These are phyloP conservation scores for Scleromitrula shiraiana DNA, from an alignment of 2,329 filamentous ascomycete species.

Conservation along the genomic window DNA sequence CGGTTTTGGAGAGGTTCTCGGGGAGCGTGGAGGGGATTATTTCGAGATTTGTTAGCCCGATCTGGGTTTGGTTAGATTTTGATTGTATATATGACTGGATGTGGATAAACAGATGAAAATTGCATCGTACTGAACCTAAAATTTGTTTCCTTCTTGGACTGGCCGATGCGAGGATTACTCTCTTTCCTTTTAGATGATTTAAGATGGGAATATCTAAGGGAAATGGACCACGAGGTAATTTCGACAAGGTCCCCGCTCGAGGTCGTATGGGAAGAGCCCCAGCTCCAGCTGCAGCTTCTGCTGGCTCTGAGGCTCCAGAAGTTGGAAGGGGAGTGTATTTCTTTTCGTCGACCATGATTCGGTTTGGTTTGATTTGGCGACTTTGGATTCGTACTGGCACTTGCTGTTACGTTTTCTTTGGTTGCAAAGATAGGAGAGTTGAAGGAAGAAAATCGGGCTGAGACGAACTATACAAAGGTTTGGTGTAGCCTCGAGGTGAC, in stretches of 20 bases:
- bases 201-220: constrained; percentile 77
- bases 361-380: neutral
- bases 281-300: constrained; percentile 21
- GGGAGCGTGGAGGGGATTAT: constrained; percentile 74
- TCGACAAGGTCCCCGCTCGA: constrained; percentile 9
- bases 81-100: neutral
- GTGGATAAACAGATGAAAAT: neutral
- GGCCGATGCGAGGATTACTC: constrained; percentile 83
- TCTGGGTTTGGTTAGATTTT: constrained; percentile 36
- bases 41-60: constrained; percentile 76
- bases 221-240: constrained; percentile 38
- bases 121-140: constrained; percentile 53
- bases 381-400: neutral
- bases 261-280: constrained; percentile 18
- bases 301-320: constrained; percentile 1
- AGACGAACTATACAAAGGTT: no score
- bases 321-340: neutral
- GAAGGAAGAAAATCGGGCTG: neutral
- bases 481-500: neutral
- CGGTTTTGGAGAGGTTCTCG: constrained; percentile 74
- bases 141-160: constrained; percentile 80
- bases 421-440: neutral
- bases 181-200: constrained; percentile 63
- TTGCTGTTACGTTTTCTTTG: neutral
- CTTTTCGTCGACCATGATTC: neutral